Evolutionary conservation across 441 rosid genomes (phyloP).

Genomic region (Arabidopsis lyrata): DNA sequence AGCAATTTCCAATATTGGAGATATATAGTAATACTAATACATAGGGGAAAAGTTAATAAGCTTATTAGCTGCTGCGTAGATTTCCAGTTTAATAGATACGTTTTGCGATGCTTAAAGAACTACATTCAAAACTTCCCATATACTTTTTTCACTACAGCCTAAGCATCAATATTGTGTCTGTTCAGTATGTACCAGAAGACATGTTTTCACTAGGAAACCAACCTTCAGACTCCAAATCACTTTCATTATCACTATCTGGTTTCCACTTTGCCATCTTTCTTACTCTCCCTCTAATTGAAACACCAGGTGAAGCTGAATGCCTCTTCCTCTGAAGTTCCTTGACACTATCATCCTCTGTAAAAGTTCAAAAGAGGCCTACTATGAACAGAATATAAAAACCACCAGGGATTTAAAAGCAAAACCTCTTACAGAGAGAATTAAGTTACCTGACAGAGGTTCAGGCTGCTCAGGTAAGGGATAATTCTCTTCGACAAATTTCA

Average conservation of each 20-base stretch:
- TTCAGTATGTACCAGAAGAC: conserved; percentile 22
- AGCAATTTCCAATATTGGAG: conserved; percentile 15
- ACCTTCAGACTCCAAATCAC: conserved; percentile 89
- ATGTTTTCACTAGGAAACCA: conserved; percentile 48
- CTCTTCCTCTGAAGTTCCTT: conserved; percentile 96
- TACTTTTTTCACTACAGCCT: conserved; percentile 32
- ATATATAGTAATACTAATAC: conserved; percentile 7
- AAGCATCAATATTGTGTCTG: conserved; percentile 26
- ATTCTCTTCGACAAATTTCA: conserved; percentile 98
- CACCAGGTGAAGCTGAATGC: conserved; percentile 92
- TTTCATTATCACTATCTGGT: conserved; percentile 89
- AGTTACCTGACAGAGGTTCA: conserved; percentile 83
- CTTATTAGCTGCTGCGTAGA: conserved; percentile 13
- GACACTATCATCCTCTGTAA: conserved; percentile 84
- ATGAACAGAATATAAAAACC: conserved; percentile 20
- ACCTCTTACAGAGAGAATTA: conserved; percentile 24
- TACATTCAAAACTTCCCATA: conserved; percentile 14
- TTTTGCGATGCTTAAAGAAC: conserved; percentile 18
- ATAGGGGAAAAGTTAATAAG: background rate
- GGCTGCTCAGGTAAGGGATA: conserved; percentile 98
- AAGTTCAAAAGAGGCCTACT: conserved; percentile 33
- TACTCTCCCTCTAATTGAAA: conserved; percentile 93
- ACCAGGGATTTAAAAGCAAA: conserved; percentile 36
- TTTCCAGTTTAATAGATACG: conserved; percentile 2
- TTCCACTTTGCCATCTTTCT: conserved; percentile 95